Percentiles rank a stretch among this genome's conserved stretches.
Evolutionary conservation across 257 asterid species (phyloP).

Genomic region (Prunella vulgaris): DNA sequence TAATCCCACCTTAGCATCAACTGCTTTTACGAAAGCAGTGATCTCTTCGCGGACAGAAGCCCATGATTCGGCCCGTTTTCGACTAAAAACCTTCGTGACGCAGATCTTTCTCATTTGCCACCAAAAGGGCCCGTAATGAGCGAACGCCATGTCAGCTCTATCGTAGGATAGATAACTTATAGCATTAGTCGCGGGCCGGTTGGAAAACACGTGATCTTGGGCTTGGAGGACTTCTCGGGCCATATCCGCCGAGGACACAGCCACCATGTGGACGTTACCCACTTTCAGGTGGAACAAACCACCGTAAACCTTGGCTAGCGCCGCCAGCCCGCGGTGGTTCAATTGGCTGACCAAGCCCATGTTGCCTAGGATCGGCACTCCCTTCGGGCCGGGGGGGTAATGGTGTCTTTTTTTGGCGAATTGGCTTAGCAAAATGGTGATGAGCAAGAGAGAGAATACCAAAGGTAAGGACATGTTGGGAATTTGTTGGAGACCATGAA

Average conservation of each 20-base stretch:
- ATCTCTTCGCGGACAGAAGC: conserved; percentile 73
- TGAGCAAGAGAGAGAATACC: neutral
- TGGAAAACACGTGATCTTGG: conserved; percentile 68
- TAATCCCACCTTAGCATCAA: neutral
- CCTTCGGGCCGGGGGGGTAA: conserved; percentile 73
- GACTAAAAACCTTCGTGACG: conserved; percentile 69
- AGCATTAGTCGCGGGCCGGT: conserved; percentile 71
- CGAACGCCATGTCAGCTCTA: conserved; percentile 82
- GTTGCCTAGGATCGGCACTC: conserved; percentile 64
- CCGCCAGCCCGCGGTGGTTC: conserved; percentile 67
- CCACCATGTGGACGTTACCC: conserved; percentile 57
- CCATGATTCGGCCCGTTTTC: conserved; percentile 79
- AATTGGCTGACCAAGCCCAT: conserved; percentile 53
- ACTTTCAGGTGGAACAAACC: conserved; percentile 57
- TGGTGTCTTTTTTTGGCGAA: neutral
- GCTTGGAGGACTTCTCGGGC: conserved; percentile 74
- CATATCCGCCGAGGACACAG: conserved; percentile 57
- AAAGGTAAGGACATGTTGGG: conserved; percentile 22
- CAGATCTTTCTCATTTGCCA: conserved; percentile 78
- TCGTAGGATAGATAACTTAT: conserved; percentile 61
- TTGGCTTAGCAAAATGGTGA: neutral
- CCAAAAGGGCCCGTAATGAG: conserved; percentile 88
- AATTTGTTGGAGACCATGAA: neutral
- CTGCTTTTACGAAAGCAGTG: conserved; percentile 22
- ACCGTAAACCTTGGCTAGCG: conserved; percentile 57